Evolutionary conservation across 352 stramenopile genomes (phyloP).

Genomic region (Pythium dissimile): DNA sequence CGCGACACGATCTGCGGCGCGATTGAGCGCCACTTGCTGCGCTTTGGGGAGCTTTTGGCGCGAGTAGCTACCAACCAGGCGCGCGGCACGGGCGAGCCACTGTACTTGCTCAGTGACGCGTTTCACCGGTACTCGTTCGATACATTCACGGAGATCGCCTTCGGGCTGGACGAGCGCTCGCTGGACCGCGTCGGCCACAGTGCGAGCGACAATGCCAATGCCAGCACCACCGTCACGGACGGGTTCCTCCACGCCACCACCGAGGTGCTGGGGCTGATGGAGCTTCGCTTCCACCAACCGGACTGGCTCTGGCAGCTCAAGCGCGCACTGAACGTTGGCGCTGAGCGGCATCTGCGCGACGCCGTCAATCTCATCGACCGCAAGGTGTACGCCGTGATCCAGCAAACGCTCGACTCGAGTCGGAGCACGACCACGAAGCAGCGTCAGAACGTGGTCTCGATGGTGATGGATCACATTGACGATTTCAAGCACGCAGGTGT

Average conservation of each 20-base stretch:
- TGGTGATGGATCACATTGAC: constrained; percentile 28
- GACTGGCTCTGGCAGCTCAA: constrained; percentile 48
- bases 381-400: constrained; percentile 24
- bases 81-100: neutral
- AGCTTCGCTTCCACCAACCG: constrained; percentile 42
- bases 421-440: neutral
- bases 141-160: constrained; percentile 66
- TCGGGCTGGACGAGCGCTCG: constrained; percentile 47
- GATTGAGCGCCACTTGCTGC: constrained; percentile 32
- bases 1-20: constrained; percentile 44
- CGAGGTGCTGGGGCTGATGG: neutral
- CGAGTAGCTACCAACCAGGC: neutral
- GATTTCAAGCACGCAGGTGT: constrained; percentile 22
- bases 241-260: neutral
- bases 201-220: neutral
- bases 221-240: neutral
- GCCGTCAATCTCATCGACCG: constrained; percentile 26
- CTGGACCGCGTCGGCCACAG: constrained; percentile 17
- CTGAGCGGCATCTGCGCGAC: constrained; percentile 33
- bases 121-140: constrained; percentile 56
- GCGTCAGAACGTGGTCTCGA: constrained; percentile 35
- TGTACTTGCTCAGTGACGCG: constrained; percentile 39
- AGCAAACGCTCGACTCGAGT: constrained; percentile 35
- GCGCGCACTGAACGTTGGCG: constrained; percentile 22
- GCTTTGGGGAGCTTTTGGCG: constrained; percentile 28